phyloP scores from a whole-genome alignment of 2,329 filamentous ascomycete genomes.

The Epichloe sylvatica region DNA sequence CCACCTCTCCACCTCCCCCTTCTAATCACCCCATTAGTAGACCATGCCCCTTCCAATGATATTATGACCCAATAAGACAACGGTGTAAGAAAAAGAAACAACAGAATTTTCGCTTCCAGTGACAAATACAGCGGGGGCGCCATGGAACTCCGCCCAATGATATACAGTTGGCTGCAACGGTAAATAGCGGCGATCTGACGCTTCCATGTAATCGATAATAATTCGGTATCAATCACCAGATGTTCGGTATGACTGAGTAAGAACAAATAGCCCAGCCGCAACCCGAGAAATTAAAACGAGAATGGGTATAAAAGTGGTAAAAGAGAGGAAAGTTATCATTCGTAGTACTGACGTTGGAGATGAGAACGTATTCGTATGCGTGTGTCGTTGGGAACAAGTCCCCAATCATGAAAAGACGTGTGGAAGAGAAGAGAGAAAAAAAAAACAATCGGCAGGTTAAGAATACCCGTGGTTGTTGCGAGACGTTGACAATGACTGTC shows the following conservation, averaged over 20 bases:
- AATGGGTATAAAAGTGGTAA: not conserved
- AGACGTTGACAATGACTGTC: no score
- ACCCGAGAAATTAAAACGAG: not conserved
- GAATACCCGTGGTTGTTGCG: no score
- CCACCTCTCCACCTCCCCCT: not conserved
- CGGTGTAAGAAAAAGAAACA: not conserved
- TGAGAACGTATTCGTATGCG: not conserved
- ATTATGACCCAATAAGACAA: not conserved
- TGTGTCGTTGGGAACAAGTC: not conserved
- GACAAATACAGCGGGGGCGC: constrained; percentile 5
- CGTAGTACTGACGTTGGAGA: not conserved
- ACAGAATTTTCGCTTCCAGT: not conserved
- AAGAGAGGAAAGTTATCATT: not conserved
- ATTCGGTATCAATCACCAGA: not conserved
- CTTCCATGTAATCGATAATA: not conserved
- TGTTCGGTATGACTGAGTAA: not conserved
- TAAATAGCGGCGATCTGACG: not conserved
- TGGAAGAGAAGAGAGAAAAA: no score
- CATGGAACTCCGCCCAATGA: constrained; percentile 11
- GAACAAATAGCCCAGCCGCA: not conserved
- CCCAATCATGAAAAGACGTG: not conserved
- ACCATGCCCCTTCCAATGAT: not conserved
- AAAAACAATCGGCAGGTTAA: no score
- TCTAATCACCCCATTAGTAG: not conserved
- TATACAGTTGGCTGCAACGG: not conserved